Conservation (phyloP, 768 basidiomycete genomes). For the Xerocomellus dryophilus region DNA sequence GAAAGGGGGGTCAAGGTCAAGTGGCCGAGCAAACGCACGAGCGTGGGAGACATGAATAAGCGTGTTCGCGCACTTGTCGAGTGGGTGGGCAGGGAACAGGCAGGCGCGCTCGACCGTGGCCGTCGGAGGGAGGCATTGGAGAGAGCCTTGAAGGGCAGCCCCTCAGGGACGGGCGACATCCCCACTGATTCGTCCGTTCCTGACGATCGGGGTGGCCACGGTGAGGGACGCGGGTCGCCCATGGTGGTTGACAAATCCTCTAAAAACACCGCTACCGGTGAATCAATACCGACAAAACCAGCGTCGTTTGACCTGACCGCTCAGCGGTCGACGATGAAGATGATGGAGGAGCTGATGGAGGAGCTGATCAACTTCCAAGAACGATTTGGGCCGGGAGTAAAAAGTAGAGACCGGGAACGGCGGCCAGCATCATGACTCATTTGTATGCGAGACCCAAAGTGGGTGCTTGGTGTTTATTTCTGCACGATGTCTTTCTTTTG, state of each 20-base stretch:
- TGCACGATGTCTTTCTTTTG: slow-evolving; percentile 13
- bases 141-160: slow-evolving; percentile 40
- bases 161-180: slow-evolving; percentile 8
- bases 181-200: slow-evolving; percentile 8
- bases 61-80: slow-evolving; percentile 86
- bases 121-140: slow-evolving; percentile 67
- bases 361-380: slow-evolving; percentile 89
- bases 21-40: slow-evolving; percentile 93
- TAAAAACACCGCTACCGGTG: slow-evolving; percentile 7
- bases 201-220: slow-evolving; percentile 11
- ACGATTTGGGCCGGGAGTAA: slow-evolving; percentile 64
- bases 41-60: slow-evolving; percentile 97
- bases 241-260: slow-evolving; percentile 34
- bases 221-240: slow-evolving; percentile 22
- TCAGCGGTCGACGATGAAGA: slow-evolving; percentile 56
- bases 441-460: slow-evolving; percentile 6
- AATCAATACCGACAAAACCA: slow-evolving; percentile 8
- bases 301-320: slow-evolving; percentile 9
- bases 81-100: slow-evolving; percentile 90
- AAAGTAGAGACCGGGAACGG: slow-evolving; percentile 52
- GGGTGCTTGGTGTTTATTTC: slow-evolving; percentile 9
- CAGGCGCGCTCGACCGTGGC: slow-evolving; percentile 65
- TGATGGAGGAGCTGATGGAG: slow-evolving; percentile 90
- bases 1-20: slow-evolving; percentile 85
- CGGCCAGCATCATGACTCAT: slow-evolving; percentile 36